Percentiles rank a stretch among this genome's conserved stretches.
Conservation (phyloP, 2,329 filamentous ascomycete species). For the Diaporthe capsici region DNA sequence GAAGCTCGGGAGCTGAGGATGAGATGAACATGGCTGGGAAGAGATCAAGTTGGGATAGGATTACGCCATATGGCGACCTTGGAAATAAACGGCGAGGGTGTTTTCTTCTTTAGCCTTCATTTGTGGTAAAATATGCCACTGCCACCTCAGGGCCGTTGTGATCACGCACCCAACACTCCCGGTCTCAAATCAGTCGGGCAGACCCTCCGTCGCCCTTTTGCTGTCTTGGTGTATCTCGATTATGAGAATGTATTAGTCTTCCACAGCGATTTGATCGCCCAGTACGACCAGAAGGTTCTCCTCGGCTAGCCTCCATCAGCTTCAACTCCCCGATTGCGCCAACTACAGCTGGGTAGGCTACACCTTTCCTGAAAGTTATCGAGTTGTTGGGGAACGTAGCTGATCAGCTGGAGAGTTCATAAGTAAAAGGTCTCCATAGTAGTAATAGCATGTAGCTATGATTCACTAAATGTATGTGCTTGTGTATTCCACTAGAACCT, state of each 20-base stretch:
- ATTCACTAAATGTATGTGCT: background rate
- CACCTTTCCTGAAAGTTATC: background rate
- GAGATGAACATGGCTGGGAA: background rate
- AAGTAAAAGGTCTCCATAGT: background rate
- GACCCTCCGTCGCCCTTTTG: background rate
- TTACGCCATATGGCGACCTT: background rate
- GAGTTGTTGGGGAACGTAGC: background rate
- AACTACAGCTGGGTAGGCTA: too few relatives aligned
- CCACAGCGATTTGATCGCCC: too few relatives aligned
- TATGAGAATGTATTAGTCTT: background rate
- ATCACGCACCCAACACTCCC: background rate
- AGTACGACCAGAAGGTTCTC: background rate
- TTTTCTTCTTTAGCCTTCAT: background rate
- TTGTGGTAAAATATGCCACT: background rate
- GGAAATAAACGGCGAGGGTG: background rate
- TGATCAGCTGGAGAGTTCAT: background rate
- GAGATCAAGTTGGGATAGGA: slow-evolving; percentile 1
- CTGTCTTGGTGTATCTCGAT: background rate
- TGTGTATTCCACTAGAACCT: too few relatives aligned
- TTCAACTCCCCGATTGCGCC: background rate
- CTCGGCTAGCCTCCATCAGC: background rate
- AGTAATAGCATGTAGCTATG: too few relatives aligned
- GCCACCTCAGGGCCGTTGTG: background rate
- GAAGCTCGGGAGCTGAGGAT: background rate
- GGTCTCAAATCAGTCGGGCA: background rate